Evolutionary conservation across 768 basidiomycete species (phyloP).

Genomic region (Trametes cinnabarina): DNA sequence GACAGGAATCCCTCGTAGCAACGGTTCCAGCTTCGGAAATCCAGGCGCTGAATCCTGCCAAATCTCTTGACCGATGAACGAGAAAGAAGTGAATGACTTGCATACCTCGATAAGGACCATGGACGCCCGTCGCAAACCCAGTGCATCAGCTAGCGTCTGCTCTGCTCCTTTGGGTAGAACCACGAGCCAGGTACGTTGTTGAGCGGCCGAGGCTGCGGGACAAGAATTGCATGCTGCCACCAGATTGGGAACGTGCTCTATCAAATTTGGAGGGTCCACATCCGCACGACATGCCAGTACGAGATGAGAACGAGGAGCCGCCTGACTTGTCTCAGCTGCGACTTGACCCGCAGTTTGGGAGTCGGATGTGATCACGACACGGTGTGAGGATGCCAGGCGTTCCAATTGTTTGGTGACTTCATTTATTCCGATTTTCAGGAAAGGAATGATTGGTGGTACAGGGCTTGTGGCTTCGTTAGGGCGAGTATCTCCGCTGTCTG

Average conservation of each 20-base stretch:
- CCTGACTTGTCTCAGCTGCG: background rate
- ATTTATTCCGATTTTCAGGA: constrained; percentile 72
- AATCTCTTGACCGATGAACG: background rate
- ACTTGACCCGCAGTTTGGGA: background rate
- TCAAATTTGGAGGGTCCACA: constrained; percentile 66
- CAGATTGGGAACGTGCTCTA: constrained; percentile 74
- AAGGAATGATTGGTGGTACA: constrained; percentile 35
- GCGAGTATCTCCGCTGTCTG: background rate
- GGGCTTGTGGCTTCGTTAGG: background rate
- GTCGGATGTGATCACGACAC: constrained; percentile 1
- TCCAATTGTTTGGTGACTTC: constrained; percentile 76
- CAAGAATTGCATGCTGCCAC: constrained; percentile 72
- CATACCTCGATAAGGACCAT: constrained; percentile 68
- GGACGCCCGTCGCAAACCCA: constrained; percentile 68
- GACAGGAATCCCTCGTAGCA: constrained; percentile 51
- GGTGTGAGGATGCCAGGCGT: constrained; percentile 40
- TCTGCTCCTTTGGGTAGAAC: constrained; percentile 71
- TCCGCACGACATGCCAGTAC: constrained; percentile 76
- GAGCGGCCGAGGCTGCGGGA: background rate
- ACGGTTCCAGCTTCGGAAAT: constrained; percentile 24
- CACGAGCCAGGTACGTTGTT: constrained; percentile 50
- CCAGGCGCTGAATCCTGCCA: constrained; percentile 43
- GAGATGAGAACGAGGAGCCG: constrained; percentile 21
- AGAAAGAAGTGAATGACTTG: background rate
- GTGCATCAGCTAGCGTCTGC: constrained; percentile 48